These are phyloP conservation scores for Backusella circina DNA, from an alignment of 192 early-diverging fungal species.

Conservation along the genomic window DNA sequence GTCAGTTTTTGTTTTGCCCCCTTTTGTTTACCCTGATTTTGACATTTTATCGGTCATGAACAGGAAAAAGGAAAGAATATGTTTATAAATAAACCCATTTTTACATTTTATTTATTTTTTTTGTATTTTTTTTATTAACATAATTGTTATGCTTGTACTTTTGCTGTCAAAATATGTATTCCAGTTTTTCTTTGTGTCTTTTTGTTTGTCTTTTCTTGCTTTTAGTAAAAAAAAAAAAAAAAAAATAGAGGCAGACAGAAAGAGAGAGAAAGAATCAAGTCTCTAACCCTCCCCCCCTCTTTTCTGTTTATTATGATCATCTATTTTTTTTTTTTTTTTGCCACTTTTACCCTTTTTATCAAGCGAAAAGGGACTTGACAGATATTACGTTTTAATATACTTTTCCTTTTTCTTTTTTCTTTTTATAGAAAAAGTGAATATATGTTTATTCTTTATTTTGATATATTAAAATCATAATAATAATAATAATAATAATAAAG, in stretches of 20 bases:
- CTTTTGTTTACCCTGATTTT: not conserved
- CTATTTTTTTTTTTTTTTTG: slow-evolving; percentile 2
- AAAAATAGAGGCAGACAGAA: not conserved
- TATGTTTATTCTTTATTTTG: slow-evolving; percentile 1
- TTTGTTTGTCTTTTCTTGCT: not conserved
- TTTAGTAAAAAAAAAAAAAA: not conserved
- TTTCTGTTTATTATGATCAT: not conserved
- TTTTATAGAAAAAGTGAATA: not conserved
- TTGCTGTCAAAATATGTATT: not conserved
- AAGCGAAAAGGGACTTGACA: not conserved
- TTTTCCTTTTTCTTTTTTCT: not conserved
- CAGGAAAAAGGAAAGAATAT: not conserved
- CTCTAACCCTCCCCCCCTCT: not conserved
- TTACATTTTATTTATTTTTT: not conserved
- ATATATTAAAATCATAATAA: not conserved
- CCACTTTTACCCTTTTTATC: not conserved
- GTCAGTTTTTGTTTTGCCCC: not conserved
- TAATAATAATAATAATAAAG: not conserved
- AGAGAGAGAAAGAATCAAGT: not conserved
- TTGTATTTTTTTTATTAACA: not conserved
- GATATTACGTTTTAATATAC: not conserved
- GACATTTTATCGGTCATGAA: not conserved
- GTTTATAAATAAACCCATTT: not conserved
- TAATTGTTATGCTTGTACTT: not conserved
- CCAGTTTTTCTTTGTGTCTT: not conserved